Evolutionary conservation across 352 stramenopile species (phyloP), one percentile per base, ranked within the genome.

Genomic region (Pilasporangium apinafurcum): DNA sequence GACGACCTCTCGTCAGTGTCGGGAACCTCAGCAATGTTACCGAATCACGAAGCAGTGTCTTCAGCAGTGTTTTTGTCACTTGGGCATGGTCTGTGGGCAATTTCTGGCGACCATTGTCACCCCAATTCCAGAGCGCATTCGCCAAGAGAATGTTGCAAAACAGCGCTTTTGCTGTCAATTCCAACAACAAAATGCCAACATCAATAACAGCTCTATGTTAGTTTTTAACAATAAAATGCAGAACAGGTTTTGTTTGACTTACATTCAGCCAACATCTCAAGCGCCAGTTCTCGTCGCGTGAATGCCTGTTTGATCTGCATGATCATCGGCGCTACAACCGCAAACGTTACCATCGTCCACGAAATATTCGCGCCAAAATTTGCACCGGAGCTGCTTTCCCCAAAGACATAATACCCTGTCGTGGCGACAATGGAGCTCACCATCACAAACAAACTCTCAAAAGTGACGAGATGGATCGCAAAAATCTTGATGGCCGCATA

Each of bases 291-390:
- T 29, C 82, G 70, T 5, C 79, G 69, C 13, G 59, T 44, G 44
- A 92, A 94, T 13, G 82, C 82, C 49, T 94, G 79, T 13, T 65
- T 68, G 62, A 94, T 90, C 53, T 92, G 79, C 77, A 92, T 91
- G 62, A 90, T 94, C 73, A 90, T 85, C 13, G 82, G 82, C 40
- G 80, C 83, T 17, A 90, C 78, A 26, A 94, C 66, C 6, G 82
- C 76, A 37, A 94, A 87, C 9, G 77, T 74, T 32, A 89, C 65
- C 51, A 89, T 84, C 31, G 72, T 84, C 71, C 74, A 92, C 59
- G 80, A 90, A 35, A 95, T 79, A 48, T 95, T 95, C 42, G 77
- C 75, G 21, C 71, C 74, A 43, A 92, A 90, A 27, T 52, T 66
- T 12, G 59, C 36, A 22, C 59, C 60, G 10, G 28, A 9, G 9